Evolutionary conservation across 2,329 filamentous ascomycete genomes (phyloP), one percentile per base, ranked within the genome.

Genomic region (Alternaria postmessia): DNA sequence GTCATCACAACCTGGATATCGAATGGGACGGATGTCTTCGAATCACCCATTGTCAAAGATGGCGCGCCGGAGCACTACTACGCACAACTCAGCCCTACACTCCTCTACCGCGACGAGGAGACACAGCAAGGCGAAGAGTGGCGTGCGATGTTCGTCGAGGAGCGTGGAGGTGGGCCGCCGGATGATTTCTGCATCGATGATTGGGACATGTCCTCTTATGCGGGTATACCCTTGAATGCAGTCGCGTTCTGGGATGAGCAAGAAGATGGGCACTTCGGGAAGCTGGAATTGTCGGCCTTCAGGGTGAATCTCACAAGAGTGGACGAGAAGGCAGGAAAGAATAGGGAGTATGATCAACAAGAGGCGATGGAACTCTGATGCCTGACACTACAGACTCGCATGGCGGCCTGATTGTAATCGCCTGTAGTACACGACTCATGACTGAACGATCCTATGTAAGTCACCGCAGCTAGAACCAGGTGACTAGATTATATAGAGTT

Each of bases 111-210:
- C 4, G 62, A 77, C 22, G 68, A 74, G 51, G 51, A 70, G 28
- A 52, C 65, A 8, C 64, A 71, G 14, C 48, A 60, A 30, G 79
- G 79, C 3, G 79, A 80, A 46, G 62, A 71, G 28, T 81, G 78
- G 78, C 72, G 77, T 3, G 28, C 75, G 3, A 43, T 73, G 14
- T 36, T 66, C 12, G 57, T 54, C 9, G 63, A 55, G 46, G 64
- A 74, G 55, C 63, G 65, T 7, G 42, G 16, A 16, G 53, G 61
- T 8, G 53, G 41, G 3, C 51, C 62, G 18, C 55, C 9, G 52
- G 73, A 79, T 53, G 78, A 81, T 7, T 79, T 77, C 43, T 81
- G 79, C 54, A 39, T 71, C 4, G 69, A 67, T 0, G 66, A 80
- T 57, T 62, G 78, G 5, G 76, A 79, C 20, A 59, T 57, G 3